Evolutionary conservation across 1,284 basidiomycete genomes (phyloP), one percentile per base, ranked within the genome.

Genomic region (Cryptococcus hybrid): DNA sequence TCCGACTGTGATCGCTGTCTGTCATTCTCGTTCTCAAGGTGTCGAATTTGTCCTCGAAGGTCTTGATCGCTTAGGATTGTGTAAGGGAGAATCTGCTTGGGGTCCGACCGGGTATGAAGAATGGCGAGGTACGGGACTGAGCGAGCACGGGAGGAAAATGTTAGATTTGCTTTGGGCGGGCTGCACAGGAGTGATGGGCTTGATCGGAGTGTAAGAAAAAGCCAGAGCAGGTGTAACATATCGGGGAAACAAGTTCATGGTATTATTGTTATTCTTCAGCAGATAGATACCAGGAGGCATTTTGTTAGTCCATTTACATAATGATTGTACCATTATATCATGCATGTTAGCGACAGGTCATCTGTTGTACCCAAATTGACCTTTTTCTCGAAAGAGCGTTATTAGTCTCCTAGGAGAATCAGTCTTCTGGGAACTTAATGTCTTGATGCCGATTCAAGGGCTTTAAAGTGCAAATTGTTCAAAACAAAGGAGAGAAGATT

Each of bases 41-140:
- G 77, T 78, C 47, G 77, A 78, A 56, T 78, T 78, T 57, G 77
- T 78, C 11, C 61, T 78, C 24, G 77, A 78, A 54, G 77, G 77
- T 40, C 56, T 77, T 52, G 77, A 78, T 60, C 65, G 77, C 36
- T 58, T 78, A 6, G 77, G 76, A 13, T 61, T 77, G 55, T 78
- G 77, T 57, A 66, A 68, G 47, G 77, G 77, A 36, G 68, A 72
- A 56, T 71, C 67, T 6, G 75, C 77, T 3, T 78, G 77, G 77
- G 77, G 77, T 35, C 74, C 76, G 9, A 78, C 74, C 7, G 76
- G 76, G 5, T 78, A 78, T 58, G 77, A 77, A 62, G 77, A 78
- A 58, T 78, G 75, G 74, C 55, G 75, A 54, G 77, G 75, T 2
- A 74, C 66, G 9, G 77, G 77, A 0, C 55, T 78, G 58, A 76